Base-by-base conservation (phyloP, 2,329 filamentous ascomycete genomes). In the Sarocladium strictum region DNA sequence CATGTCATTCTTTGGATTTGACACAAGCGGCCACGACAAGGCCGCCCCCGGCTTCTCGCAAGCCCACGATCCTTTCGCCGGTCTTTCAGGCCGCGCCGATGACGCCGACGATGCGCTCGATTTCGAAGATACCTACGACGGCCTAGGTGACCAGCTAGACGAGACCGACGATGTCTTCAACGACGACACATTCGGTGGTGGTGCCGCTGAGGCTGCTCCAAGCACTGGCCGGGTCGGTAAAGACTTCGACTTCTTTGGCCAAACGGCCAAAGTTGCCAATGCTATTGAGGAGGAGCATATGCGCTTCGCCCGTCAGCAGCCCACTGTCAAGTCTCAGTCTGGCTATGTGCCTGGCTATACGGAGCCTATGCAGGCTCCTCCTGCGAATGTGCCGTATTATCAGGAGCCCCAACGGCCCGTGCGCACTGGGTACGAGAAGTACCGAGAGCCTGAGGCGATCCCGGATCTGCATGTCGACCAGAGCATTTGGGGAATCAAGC, bases 41-140 rank as follows among this genome's bases (percentile, higher is more conserved):
- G 76, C 79, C 54, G 86, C 85, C 35, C 83, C 87, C 53, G 90
- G 91, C 66, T 97, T 97, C 73, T 86, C 90, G 63, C 87, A 91
- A 68, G 71, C 79, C 57, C 81, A 88, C 62, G 91, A 99, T 71
- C 90, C 93, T 37, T 97, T 97, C 71, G 90, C 89, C 60, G 86
- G 88, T 56, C 82, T 97, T 55, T 85, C 88, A 56, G 78, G 78
- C 63, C 79, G 76, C 52, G 78, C 80, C 57, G 80, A 86, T 56
- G 83, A 86, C 62, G 71, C 72, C 53, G 76, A 77, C 61, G 81
- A 80, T 58, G 76, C 74, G 23, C 67, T 79, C 64, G 89, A 97
- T 64, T 99, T 97, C 63, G 94, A 99, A 64, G 91, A 99, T 67
- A 97, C 93, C 35, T 97, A 97, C 68, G 94, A 99, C 70, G 93